phyloP scores from a whole-genome alignment of 495 filamentous ascomycete genomes.

The Trichoderma gamsii region DNA sequence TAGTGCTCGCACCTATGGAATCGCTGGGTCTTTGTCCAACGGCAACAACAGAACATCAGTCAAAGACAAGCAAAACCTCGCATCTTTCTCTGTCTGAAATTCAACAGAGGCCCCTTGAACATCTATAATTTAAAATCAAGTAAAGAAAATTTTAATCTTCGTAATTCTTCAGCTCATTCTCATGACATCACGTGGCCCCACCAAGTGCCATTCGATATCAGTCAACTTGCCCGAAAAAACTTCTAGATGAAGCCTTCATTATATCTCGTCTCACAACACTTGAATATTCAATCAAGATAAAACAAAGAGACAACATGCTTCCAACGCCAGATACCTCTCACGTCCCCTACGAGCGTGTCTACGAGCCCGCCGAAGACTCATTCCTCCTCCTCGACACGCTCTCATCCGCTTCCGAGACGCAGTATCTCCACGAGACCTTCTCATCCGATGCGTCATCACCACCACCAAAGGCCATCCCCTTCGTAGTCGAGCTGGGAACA shows the following conservation, averaged over 20 bases:
- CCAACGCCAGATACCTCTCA: slow-evolving; percentile 90
- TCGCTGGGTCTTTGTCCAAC: too few relatives aligned
- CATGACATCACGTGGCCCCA: slow-evolving; percentile 23
- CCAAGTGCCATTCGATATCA: slow-evolving; percentile 6
- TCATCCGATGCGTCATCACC: slow-evolving; percentile 19
- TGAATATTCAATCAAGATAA: slow-evolving; percentile 1
- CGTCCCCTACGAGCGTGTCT: slow-evolving; percentile 76
- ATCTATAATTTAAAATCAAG: neutral
- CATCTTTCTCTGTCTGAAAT: slow-evolving; percentile 19
- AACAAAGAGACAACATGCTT: slow-evolving; percentile 51
- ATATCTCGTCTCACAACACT: slow-evolving; percentile 14
- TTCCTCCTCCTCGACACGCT: slow-evolving; percentile 92
- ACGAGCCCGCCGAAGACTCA: slow-evolving; percentile 92
- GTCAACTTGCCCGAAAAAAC: slow-evolving; percentile 15
- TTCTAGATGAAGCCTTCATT: slow-evolving; percentile 23
- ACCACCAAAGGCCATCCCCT: slow-evolving; percentile 35
- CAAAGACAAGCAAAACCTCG: too few relatives aligned
- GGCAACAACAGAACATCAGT: too few relatives aligned
- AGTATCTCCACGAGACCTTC: slow-evolving; percentile 66
- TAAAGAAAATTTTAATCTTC: neutral
- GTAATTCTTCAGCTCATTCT: neutral
- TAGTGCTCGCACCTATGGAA: neutral
- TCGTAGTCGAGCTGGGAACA: slow-evolving; percentile 80
- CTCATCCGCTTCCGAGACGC: slow-evolving; percentile 61
- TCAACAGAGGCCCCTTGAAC: too few relatives aligned